phyloP scores from a whole-genome alignment of 345 rosid species.

The Pugionium cornutum region DNA sequence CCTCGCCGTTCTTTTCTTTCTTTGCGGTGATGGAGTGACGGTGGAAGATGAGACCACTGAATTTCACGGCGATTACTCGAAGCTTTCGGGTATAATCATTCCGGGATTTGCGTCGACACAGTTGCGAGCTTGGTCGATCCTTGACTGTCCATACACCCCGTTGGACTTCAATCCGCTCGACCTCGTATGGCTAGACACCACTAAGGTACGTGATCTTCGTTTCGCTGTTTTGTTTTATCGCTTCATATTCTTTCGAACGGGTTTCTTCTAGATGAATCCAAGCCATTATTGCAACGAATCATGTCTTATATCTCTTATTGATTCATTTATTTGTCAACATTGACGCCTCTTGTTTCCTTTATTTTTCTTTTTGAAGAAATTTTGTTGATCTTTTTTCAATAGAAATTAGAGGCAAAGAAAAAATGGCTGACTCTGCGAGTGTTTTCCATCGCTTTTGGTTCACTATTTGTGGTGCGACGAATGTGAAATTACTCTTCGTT shows the following conservation, averaged over 20 bases:
- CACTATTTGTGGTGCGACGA: constrained; percentile 1
- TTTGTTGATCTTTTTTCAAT: neutral
- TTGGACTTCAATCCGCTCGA: constrained; percentile 98
- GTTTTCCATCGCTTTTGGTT: constrained; percentile 12
- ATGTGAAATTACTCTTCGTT: neutral
- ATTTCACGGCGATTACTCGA: constrained; percentile 60
- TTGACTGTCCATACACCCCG: constrained; percentile 97
- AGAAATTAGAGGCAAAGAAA: neutral
- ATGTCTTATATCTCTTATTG: neutral
- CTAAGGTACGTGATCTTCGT: constrained; percentile 58
- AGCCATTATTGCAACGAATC: constrained; percentile 4
- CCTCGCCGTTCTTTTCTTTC: constrained; percentile 16
- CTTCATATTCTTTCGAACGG: constrained; percentile 17
- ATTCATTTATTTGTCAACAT: neutral
- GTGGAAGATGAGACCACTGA: constrained; percentile 41
- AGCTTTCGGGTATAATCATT: constrained; percentile 89
- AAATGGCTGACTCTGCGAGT: constrained; percentile 11
- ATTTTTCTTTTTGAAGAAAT: neutral
- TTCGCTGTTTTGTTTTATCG: neutral
- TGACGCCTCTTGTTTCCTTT: neutral
- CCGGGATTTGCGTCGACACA: constrained; percentile 98
- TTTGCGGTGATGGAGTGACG: constrained; percentile 16
- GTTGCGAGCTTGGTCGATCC: constrained; percentile 96
- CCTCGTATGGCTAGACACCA: constrained; percentile 93
- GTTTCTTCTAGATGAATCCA: constrained; percentile 3